A percentile compares a stretch with the other conserved stretches of the same genome.
Conservation (phyloP, 2,329 filamentous ascomycete species). For the Albifimbria verrucaria region DNA sequence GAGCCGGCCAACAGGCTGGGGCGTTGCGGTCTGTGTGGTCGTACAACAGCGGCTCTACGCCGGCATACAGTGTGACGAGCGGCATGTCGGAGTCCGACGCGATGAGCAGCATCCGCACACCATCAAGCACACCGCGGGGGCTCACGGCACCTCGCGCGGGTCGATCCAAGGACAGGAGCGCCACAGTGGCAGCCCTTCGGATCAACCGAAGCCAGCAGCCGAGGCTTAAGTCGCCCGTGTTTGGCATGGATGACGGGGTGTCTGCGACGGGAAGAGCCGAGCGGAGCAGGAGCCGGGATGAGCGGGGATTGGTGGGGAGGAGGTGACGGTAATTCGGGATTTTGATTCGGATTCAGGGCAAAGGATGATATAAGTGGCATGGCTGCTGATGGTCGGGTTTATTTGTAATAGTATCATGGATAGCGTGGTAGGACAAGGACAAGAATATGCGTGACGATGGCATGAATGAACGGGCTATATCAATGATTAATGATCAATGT, state of each 20-base stretch:
- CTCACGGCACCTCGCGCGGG: not conserved
- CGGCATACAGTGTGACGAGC: not conserved
- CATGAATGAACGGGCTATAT: too few relatives aligned
- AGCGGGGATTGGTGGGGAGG: not conserved
- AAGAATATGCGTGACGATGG: too few relatives aligned
- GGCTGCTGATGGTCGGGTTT: too few relatives aligned
- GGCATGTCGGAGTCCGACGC: slow-evolving; percentile 1
- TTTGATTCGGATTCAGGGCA: slow-evolving; percentile 8
- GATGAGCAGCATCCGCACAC: not conserved
- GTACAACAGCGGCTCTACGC: not conserved
- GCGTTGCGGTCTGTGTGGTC: slow-evolving; percentile 1
- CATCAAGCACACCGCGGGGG: not conserved
- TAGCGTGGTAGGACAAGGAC: too few relatives aligned
- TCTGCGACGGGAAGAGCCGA: not conserved
- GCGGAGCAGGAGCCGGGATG: not conserved
- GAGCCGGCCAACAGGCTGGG: not conserved
- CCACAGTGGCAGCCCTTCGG: not conserved
- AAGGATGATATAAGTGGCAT: too few relatives aligned
- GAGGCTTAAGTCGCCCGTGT: not conserved
- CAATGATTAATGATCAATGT: too few relatives aligned
- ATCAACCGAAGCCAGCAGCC: not conserved
- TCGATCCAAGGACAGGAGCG: not conserved
- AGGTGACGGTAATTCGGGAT: slow-evolving; percentile 7
- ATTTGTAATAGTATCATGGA: too few relatives aligned
- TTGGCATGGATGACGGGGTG: not conserved